Base-by-base conservation (phyloP, 257 asterid species). In the Jacaranda mimosifolia region DNA sequence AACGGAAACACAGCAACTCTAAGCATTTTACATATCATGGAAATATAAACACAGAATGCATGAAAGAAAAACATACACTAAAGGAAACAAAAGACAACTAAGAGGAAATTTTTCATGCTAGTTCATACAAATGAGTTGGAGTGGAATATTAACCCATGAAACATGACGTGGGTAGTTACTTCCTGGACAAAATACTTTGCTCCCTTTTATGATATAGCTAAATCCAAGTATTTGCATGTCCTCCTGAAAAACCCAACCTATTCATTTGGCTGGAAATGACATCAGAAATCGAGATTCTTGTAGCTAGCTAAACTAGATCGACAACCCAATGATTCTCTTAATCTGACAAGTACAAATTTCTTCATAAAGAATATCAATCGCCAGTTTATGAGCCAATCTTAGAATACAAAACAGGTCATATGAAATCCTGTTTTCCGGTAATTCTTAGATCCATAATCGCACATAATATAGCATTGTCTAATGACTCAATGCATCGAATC, bases 221-320 rank as follows among this genome's bases (percentile, higher is more conserved):
- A 13, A 72, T 19, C 63, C 75, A 17, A 66, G 26, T 9, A 73
- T 52, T 19, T 19, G 40, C 70, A 51, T 65, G 64, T 68, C 63
- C 32, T 10, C 46, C 15, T 1, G 7, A 14, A 35, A 57, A 68
- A 13, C 38, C n/a, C 9, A 60, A 57, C 18, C 51, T 59, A 42
- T 49, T 26, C 19, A 32, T 39, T 46, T 7, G 45, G 59, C 76
- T 49, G 26, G 11, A 45, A 49, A 70, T 53, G 59, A 46, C 17
- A 60, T 18, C 19, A 13, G 40, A 17, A 43, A 62, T 17, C 7
- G 8, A 68, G 77, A 42, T 15, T 60, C 12, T 39, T 64, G 5
- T 49, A 15, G 17, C 69, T 26, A 42, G 35, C 45, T 46, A 48
- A 63, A 51, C 32, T 19, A 64, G 49, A 64, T 11, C 9, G 65